Evolutionary conservation across 257 asterid genomes (phyloP).

Genomic region (Primulina eburnea): DNA sequence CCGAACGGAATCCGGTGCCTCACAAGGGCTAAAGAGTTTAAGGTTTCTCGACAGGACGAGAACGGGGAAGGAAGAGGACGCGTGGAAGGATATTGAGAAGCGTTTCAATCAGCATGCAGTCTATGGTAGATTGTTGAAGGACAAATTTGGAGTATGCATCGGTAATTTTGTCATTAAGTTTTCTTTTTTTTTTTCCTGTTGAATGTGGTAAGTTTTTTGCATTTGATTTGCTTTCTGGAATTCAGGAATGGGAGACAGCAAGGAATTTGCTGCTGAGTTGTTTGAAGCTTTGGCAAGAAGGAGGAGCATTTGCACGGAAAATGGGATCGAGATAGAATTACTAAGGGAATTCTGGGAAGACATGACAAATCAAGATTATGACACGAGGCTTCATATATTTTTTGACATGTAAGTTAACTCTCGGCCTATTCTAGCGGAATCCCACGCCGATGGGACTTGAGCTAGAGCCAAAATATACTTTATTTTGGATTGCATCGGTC

Average conservation of each 20-base stretch:
- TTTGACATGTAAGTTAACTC: constrained; percentile 73
- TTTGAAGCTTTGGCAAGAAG: constrained; percentile 82
- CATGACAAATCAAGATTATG: constrained; percentile 65
- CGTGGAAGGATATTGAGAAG: constrained; percentile 65
- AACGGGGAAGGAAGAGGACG: constrained; percentile 83
- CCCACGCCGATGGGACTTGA: neutral
- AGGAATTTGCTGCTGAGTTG: constrained; percentile 77
- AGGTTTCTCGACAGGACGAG: constrained; percentile 69
- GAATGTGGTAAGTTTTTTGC: neutral
- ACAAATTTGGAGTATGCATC: constrained; percentile 80
- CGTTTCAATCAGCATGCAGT: constrained; percentile 47
- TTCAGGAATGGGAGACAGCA: constrained; percentile 88
- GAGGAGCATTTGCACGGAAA: constrained; percentile 40
- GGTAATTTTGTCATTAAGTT: constrained; percentile 39
- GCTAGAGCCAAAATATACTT: too few relatives aligned
- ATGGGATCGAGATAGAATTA: constrained; percentile 50
- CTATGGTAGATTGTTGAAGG: constrained; percentile 56
- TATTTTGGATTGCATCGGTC: too few relatives aligned
- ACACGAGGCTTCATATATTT: constrained; percentile 80
- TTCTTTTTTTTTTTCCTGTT: neutral
- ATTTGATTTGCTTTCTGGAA: neutral
- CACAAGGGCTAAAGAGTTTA: constrained; percentile 61
- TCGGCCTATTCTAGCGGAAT: neutral
- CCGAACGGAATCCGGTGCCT: constrained; percentile 55
- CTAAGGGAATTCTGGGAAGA: constrained; percentile 72